Conservation (phyloP, 2,329 filamentous ascomycete genomes). For the Fusarium hostae region DNA sequence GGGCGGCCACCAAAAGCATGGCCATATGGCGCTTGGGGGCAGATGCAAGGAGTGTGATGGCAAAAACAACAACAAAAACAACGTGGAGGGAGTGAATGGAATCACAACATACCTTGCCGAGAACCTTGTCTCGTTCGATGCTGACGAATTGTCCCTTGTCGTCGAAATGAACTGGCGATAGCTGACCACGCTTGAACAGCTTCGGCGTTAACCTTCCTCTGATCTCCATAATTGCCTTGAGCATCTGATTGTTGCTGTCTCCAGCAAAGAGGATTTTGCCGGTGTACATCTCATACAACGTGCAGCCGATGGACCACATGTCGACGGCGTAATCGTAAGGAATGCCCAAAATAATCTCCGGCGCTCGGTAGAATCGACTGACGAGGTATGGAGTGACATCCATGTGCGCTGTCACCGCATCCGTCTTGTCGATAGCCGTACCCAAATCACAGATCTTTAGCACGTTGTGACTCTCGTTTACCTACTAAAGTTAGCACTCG, state of each 20-base stretch:
- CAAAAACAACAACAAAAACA: constrained; percentile 25
- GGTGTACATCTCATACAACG: constrained; percentile 95
- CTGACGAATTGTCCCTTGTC: constrained; percentile 85
- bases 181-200: constrained; percentile 82
- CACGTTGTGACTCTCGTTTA: constrained; percentile 83
- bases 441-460: constrained; percentile 97
- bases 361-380: constrained; percentile 95
- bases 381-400: constrained; percentile 95
- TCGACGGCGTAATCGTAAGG: constrained; percentile 94
- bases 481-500: constrained; percentile 52
- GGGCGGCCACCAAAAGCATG: constrained; percentile 15
- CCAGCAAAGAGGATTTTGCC: constrained; percentile 97
- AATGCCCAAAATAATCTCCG: constrained; percentile 97
- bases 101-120: constrained; percentile 74
- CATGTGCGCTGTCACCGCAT: constrained; percentile 75
- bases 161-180: constrained; percentile 84
- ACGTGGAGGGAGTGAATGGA: constrained; percentile 33
- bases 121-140: constrained; percentile 86
- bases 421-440: constrained; percentile 90
- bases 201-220: constrained; percentile 92
- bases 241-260: constrained; percentile 97
- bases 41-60: constrained; percentile 31
- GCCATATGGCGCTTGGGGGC: constrained; percentile 30
- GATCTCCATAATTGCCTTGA: constrained; percentile 95
- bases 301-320: constrained; percentile 98